These are phyloP conservation scores for Eutrema yunnanense DNA, from an alignment of 345 rosid species.

Conservation along the genomic window DNA sequence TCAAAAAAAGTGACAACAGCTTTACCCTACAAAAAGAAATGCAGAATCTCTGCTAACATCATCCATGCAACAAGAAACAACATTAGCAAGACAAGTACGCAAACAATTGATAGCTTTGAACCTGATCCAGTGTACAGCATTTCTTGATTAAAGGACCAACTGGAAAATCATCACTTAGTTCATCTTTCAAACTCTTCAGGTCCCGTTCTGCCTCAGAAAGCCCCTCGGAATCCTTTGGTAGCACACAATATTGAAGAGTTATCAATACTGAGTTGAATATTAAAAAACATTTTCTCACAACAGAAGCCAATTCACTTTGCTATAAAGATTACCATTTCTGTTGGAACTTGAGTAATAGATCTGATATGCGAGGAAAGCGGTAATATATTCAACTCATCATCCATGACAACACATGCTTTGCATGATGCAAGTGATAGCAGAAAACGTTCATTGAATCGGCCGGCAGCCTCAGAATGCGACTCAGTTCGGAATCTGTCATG, in stretches of 20 bases:
- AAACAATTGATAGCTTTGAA: slow-evolving; percentile 17
- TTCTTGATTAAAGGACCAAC: slow-evolving; percentile 87
- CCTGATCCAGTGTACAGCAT: slow-evolving; percentile 97
- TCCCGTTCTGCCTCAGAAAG: slow-evolving; percentile 83
- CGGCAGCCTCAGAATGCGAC: slow-evolving; percentile 82
- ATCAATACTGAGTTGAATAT: too few species aligned
- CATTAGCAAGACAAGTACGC: neutral
- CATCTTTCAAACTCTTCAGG: slow-evolving; percentile 78
- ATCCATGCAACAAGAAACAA: slow-evolving; percentile 1
- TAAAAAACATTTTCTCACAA: neutral
- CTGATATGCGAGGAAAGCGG: slow-evolving; percentile 92
- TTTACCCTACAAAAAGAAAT: slow-evolving; percentile 56
- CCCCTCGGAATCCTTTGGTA: slow-evolving; percentile 70
- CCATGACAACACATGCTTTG: slow-evolving; percentile 89
- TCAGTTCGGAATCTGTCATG: slow-evolving; percentile 95
- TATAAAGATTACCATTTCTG: slow-evolving; percentile 47
- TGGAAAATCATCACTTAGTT: slow-evolving; percentile 79
- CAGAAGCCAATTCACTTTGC: neutral
- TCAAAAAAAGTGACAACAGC: slow-evolving; percentile 87
- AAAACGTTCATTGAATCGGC: slow-evolving; percentile 91
- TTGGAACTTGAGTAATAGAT: slow-evolving; percentile 55
- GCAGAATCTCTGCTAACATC: neutral
- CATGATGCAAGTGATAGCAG: slow-evolving; percentile 82
- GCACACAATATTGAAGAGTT: too few species aligned
- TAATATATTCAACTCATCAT: slow-evolving; percentile 90